Evolutionary conservation across 305 asterid species (phyloP), one percentile per base, ranked within the genome.

Genomic region (Rubia peregrina): DNA sequence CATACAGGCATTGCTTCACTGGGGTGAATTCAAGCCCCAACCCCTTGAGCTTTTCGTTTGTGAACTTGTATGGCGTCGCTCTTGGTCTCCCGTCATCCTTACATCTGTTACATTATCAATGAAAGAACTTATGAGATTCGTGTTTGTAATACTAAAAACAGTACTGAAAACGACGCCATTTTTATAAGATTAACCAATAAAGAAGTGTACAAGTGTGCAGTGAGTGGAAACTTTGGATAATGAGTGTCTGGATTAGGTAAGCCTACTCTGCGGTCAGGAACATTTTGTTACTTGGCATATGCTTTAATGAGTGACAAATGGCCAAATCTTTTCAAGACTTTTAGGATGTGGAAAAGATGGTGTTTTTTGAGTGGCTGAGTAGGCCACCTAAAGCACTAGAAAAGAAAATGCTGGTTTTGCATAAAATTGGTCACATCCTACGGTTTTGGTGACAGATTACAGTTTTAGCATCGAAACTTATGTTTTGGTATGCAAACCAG

Each of bases 71-170:
- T 0, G 97, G 83, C 70, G 85, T 85, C 43, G 83, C 89, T 53
- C 96, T 84, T 60, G 96, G 96, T 73, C 83, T 90, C 51, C 79
- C 85, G 55, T 90, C 96, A 79, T 93, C 97, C 0, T 94, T 86
- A 81, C 97, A 93, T 88, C 98, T 93, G 71, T 63, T 30, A 30
- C 74, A 71, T 59, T 24, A 33, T 6, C 7, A 13, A 11, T 19
- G 16, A 4, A 49, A 1, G 21, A 17, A 5, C 0, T 51, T 16
- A 17, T 51, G 6, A 51, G 22, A 51, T 8, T 16, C 57, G 57
- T 4, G 57, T 51, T 17, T 51, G 0, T 51, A 5, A 51, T 16
- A 51, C 44, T 41, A 6, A 3, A 41, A 41, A 41, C 21, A 13
- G 55, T 48, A 48, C 12, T n/a, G 13, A 11, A 48, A 48, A 48